Evolutionary conservation across 495 filamentous ascomycete genomes (phyloP).

Genomic region (Xylaria castorea): DNA sequence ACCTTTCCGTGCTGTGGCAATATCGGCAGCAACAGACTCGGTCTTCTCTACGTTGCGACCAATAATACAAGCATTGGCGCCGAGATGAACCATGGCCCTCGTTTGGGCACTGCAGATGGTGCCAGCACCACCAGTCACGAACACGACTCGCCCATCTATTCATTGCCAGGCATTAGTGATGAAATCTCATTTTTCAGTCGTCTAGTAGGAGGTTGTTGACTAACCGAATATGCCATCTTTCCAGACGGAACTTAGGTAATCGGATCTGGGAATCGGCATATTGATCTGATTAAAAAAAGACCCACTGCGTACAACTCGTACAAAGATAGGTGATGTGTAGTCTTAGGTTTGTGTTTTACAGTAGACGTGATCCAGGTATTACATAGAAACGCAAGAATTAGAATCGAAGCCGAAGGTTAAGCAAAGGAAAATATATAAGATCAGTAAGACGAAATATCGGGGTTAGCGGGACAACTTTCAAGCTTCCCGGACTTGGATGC

Average conservation of each 20-base stretch:
- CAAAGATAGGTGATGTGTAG: conserved; percentile 5
- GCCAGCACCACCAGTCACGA: conserved; percentile 94
- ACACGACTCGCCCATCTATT: conserved; percentile 84
- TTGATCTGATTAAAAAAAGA: conserved; percentile 22
- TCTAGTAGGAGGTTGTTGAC: conserved; percentile 23
- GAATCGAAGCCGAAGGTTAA: background rate
- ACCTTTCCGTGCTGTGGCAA: conserved; percentile 76
- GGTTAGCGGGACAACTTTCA: background rate
- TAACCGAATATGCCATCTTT: conserved; percentile 83
- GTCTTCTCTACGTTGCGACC: conserved; percentile 93
- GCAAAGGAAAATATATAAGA: conserved; percentile 2
- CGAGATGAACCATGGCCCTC: conserved; percentile 85
- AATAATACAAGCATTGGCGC: conserved; percentile 91
- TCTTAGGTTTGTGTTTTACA: conserved; percentile 11
- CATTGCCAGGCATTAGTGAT: conserved; percentile 26
- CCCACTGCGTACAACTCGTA: conserved; percentile 16
- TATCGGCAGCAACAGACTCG: conserved; percentile 75
- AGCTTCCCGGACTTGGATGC: background rate
- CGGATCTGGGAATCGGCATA: conserved; percentile 72
- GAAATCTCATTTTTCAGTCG: background rate
- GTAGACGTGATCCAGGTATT: background rate
- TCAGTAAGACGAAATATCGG: background rate
- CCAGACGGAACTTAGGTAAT: conserved; percentile 84
- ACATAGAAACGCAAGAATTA: background rate
- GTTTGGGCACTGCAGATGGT: conserved; percentile 95